Base-by-base conservation (phyloP, 2,329 filamentous ascomycete species). In the Trichoderma koningiopsis region DNA sequence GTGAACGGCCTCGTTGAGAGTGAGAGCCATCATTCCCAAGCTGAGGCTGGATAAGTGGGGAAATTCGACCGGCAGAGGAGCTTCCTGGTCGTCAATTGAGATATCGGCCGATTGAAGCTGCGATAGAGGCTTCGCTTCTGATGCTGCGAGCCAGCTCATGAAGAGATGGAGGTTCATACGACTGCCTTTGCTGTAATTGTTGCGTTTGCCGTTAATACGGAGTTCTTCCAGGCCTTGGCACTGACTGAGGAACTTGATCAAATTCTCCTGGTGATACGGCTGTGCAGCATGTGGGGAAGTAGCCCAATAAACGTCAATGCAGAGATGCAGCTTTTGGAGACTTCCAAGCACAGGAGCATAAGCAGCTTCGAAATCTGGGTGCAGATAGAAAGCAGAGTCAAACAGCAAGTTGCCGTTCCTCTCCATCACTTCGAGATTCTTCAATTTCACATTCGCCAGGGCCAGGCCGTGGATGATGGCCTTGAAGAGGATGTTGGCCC, bases 361-460 rank as follows among this genome's bases (percentile, higher is more conserved):
- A 0, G 72, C 71, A 0, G 78, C 71, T 13, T 81, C 76, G 2
- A 83, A 72, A n/a, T 53, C 37, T 0, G 40, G 56, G 4, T 65
- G 56, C 77, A 82, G 1, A 75, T 75, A 2, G 72, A 89, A 88
- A 24, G 83, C 82, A 3, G 73, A 65, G 71, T 85, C 80, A 2
- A 68, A 70, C 2, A 87, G 73, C 5, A 76, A 72, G 10, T 75
- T 70, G 1, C 73, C 71, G 1, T 69, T 22, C 22, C 80, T 77
- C 2, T 86, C 73, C 61, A 87, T 78, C 4, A 86, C 77, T 73
- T 89, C 85, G 13, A 90, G 76, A 3, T 79, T 77, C 19, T 77
- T 77, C 0, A 83, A 80, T 0, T 73, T 75, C 1, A 78, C 79
- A 2, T 74, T 73, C 0, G 84, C 78, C 56, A 77, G 73, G 14